Base-by-base conservation (phyloP, 768 basidiomycete species). In the Mycena sanguinolenta region DNA sequence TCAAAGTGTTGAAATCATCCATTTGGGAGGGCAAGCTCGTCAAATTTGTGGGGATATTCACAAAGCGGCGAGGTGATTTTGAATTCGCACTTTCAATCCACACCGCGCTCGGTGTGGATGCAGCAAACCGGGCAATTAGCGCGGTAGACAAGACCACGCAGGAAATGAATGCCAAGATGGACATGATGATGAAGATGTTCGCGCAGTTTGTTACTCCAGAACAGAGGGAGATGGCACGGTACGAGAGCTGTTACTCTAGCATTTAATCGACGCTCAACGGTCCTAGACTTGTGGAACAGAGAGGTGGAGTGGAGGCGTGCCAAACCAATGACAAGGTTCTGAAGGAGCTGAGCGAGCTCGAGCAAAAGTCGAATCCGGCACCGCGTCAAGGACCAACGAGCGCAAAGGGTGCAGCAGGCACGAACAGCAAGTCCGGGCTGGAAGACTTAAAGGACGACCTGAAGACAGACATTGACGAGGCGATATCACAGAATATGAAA, bases 1-100 rank as follows among this genome's bases (percentile, higher is more conserved):
- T 79, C 53, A 82, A 81, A 63, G 77, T 82, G 0, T 72, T 83
- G 44, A 80, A 76, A 39, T 74, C 79, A 5, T 72, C 73, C 0
- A 50, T 73, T 3, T 83, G 81, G 80, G 78, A 79, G 25, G 73
- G 66, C 3, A 75, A 73, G 44, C 75, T 83, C 7, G 66, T 74
- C 0, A 69, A 44, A 4, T 79, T 77, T 32, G 73, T 75, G 17
- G 74, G 65, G 13, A 71, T 57, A 13, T 82, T 82, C 62, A 70
- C 73, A n/a, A 60, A 77, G 25, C 74, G 76, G 12, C 78, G 77
- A n/a, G 64, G 72, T 6, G 78, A 80, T 4, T 77, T 82, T 52
- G 69, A 77, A 28, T 76, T 80, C 23, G 80, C 79, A 2, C 63
- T 83, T 6, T 65, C 71, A 5, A 74, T 81, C 9, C 79, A 82